phyloP scores from a whole-genome alignment of 2,329 filamentous ascomycete species.

The Apiospora hydei region DNA sequence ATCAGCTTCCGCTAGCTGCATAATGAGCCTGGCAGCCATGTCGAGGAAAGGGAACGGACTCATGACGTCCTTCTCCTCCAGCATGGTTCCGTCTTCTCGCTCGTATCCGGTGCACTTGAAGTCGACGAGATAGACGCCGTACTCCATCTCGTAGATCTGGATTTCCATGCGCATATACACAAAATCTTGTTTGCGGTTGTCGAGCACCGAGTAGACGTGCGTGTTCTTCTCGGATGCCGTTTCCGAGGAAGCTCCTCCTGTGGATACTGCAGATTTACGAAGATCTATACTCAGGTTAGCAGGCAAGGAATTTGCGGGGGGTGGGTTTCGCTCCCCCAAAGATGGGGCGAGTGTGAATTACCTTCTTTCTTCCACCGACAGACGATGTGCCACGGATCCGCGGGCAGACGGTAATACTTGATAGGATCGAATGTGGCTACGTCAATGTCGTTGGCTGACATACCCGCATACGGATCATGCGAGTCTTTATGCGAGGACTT shows the following conservation, averaged over 20 bases:
- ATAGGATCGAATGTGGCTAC: constrained; percentile 56
- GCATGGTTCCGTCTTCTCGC: constrained; percentile 72
- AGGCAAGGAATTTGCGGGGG: constrained; percentile 41
- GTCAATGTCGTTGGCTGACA: constrained; percentile 40
- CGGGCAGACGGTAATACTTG: constrained; percentile 81
- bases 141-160: constrained; percentile 93
- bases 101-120: constrained; percentile 99
- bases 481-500: constrained; percentile 29
- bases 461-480: constrained; percentile 39
- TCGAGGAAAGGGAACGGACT: constrained; percentile 96
- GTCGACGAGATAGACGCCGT: constrained; percentile 92
- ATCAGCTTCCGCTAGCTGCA: constrained; percentile 87
- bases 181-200: constrained; percentile 64
- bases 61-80: constrained; percentile 93
- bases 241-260: constrained; percentile 38
- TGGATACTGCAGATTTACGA: constrained; percentile 43
- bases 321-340: constrained; percentile 39
- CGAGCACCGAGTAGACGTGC: constrained; percentile 49
- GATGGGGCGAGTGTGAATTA: constrained; percentile 69
- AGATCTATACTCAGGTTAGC: constrained; percentile 50
- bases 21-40: constrained; percentile 89
- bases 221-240: constrained; percentile 52
- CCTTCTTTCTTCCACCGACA: constrained; percentile 88
- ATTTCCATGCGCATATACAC: constrained; percentile 97
- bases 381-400: constrained; percentile 93